phyloP scores from a whole-genome alignment of 2,329 filamentous ascomycete species.

The Cercospora nicotianae region DNA sequence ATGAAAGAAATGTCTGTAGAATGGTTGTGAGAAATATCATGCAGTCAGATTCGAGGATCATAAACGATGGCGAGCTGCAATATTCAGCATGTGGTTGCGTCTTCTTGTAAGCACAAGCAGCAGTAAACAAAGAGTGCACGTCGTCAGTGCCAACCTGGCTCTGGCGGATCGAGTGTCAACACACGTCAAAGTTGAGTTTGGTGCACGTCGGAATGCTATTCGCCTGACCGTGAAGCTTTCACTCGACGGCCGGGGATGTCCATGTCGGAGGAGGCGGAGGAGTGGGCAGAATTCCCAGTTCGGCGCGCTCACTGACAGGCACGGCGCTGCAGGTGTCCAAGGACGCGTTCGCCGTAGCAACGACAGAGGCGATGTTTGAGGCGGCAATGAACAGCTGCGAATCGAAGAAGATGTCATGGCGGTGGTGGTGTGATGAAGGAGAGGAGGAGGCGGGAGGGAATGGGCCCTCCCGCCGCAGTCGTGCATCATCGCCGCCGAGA shows the following conservation, averaged over 20 bases:
- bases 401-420: background rate
- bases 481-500: background rate
- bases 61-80: background rate
- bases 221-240: conserved; percentile 1
- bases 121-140: conserved; percentile 11
- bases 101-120: conserved; percentile 6
- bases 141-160: background rate
- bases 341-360: conserved; percentile 1
- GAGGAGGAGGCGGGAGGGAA: background rate
- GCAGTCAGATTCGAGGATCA: background rate
- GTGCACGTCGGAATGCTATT: background rate
- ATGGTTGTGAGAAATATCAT: background rate
- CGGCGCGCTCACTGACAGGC: background rate
- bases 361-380: background rate
- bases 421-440: background rate
- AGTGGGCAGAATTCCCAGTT: background rate
- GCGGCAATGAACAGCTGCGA: background rate
- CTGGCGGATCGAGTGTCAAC: background rate
- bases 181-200: conserved; percentile 4
- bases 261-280: conserved; percentile 5
- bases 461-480: background rate
- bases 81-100: background rate
- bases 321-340: background rate
- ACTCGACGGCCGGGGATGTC: background rate
- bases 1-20: background rate